Conservation (phyloP, 108 stramenopile species). For the Phaeodactylum tricornutum region DNA sequence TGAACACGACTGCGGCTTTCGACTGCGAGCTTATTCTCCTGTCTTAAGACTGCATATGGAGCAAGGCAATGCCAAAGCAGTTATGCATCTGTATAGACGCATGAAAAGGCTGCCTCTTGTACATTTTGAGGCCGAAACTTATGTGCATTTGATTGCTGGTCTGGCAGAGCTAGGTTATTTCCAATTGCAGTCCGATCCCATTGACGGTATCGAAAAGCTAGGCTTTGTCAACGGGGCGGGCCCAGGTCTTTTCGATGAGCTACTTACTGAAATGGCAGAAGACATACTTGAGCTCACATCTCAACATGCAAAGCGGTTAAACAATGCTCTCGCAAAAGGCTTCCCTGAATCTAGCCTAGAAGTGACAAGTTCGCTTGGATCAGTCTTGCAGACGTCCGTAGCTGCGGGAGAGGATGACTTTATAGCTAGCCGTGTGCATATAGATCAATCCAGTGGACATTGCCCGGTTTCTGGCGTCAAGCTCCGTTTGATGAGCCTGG, state of each 20-base stretch:
- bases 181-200: conserved; percentile 22
- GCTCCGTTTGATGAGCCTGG: conserved; percentile 54
- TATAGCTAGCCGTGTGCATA: conserved; percentile 38
- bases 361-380: neutral
- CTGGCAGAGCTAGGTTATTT: conserved; percentile 69
- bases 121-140: conserved; percentile 58
- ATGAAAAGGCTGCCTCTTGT: conserved; percentile 44
- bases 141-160: conserved; percentile 45
- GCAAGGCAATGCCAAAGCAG: conserved; percentile 35
- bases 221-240: conserved; percentile 37
- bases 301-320: conserved; percentile 56
- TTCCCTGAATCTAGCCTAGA: conserved; percentile 26
- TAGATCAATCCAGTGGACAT: conserved; percentile 44
- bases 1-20: conserved; percentile 26
- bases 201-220: conserved; percentile 35
- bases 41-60: conserved; percentile 55
- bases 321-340: conserved; percentile 47
- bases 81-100: conserved; percentile 42
- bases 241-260: conserved; percentile 55
- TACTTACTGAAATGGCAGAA: conserved; percentile 61
- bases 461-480: conserved; percentile 54
- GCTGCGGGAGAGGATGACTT: conserved; percentile 5
- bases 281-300: conserved; percentile 63
- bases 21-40: conserved; percentile 71
- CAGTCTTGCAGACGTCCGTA: neutral